Conservation (phyloP, 441 rosid species). For the Syzygium syzygioides region DNA sequence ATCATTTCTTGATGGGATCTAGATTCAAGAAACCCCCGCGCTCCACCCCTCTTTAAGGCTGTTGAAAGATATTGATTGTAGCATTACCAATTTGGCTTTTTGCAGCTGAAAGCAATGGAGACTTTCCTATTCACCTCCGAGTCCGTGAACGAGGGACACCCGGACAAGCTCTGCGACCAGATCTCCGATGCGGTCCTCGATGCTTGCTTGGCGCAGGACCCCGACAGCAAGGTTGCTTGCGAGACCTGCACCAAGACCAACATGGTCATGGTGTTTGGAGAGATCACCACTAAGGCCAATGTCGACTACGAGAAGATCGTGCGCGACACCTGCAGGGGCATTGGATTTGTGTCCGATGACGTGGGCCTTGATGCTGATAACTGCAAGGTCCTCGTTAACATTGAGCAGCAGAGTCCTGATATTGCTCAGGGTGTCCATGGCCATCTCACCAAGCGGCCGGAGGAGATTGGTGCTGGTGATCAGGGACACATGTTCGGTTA, state of each 20-base stretch:
- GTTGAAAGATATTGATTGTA: not conserved
- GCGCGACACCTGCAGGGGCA: constrained; percentile 55
- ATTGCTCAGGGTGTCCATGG: constrained; percentile 67
- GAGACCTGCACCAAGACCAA: constrained; percentile 71
- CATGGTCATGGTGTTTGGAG: constrained; percentile 74
- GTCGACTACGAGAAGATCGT: constrained; percentile 60
- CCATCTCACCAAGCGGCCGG: constrained; percentile 53
- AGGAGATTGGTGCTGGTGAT: constrained; percentile 68
- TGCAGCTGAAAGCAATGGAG: constrained; percentile 24
- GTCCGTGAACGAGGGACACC: constrained; percentile 70
- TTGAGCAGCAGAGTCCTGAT: constrained; percentile 68
- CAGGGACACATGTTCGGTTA: constrained; percentile 75
- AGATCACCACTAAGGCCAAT: constrained; percentile 54
- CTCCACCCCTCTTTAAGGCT: not conserved
- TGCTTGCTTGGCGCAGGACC: constrained; percentile 55
- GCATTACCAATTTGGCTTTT: not conserved
- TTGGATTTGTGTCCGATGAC: constrained; percentile 49
- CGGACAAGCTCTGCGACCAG: constrained; percentile 69
- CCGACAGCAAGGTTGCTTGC: constrained; percentile 64
- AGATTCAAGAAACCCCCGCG: not conserved
- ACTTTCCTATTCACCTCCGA: constrained; percentile 59
- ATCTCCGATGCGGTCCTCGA: constrained; percentile 56
- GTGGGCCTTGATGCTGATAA: constrained; percentile 62
- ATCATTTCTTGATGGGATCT: not conserved
- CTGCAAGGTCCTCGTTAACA: constrained; percentile 57